Evolutionary conservation across 2,329 filamentous ascomycete species (phyloP), one percentile per base, ranked within the genome.

Genomic region (Trichoderma polysporum): DNA sequence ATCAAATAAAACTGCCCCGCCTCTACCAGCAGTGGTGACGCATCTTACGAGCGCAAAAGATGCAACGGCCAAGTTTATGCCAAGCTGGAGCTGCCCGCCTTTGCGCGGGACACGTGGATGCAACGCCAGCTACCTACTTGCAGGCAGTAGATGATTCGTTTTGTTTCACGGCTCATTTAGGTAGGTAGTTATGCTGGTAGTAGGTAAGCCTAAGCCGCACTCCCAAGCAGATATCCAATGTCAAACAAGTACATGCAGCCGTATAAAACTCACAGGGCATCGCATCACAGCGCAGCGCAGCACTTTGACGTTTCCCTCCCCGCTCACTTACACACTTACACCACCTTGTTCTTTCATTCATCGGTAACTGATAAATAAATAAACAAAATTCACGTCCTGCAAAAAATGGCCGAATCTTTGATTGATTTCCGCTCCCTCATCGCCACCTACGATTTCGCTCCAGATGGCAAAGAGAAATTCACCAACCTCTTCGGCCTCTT

Each of bases 401-500:
- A 41, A 52, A n/a, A 33, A 7, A 67, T 67, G 66, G 12, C 66
- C 7, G 25, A 4, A 7, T 29, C 50, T 8, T 2, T 33, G 19
- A 35, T 65, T 17, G 59, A 67, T 29, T 15, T 65, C 27, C 33
- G 19, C 12, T 27, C 27, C 31, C 39, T 67, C 39, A 17, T 33
- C 49, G 13, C 31, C 19, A n/a, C 15, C n/a, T 8, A 31, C 25
- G 35, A 45, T 5, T 47, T 60, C 12, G 5, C 45, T 19, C 37
- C 45, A 12, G 37, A 64, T 10, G 7, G 17, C 25, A 1, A 33
- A 5, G 10, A 25, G 33, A 45, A 45, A n/a, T 31, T 67, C 22
- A 17, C 52, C 52, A 61, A 57, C 50, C 65, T 74, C 64, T 69
- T 77, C 52, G 60, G 57, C 53, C 66, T 74, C 66, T 68, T 77